These are phyloP conservation scores for Coffea eugenioides DNA, from an alignment of 257 asterid genomes.

Conservation along the genomic window DNA sequence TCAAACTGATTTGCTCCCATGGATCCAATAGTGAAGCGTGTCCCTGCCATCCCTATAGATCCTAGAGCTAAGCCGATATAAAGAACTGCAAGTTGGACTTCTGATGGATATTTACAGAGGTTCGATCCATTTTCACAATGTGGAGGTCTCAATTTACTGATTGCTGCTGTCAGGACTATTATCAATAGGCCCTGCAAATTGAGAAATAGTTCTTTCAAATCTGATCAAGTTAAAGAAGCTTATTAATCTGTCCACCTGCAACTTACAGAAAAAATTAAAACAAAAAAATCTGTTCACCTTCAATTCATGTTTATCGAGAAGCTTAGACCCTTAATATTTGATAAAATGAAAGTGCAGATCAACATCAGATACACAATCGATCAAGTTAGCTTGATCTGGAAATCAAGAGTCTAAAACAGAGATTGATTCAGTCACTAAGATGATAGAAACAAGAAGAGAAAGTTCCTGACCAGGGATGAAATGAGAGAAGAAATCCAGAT, in stretches of 20 bases:
- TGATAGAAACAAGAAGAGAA: not conserved
- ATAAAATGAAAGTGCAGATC: not conserved
- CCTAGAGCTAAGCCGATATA: slow-evolving; percentile 28
- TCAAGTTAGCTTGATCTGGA: not conserved
- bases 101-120: slow-evolving; percentile 22
- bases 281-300: no score
- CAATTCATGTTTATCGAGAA: no score
- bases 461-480: slow-evolving; percentile 51
- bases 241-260: not conserved
- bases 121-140: slow-evolving; percentile 28
- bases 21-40: slow-evolving; percentile 34
- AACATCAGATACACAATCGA: not conserved
- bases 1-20: slow-evolving; percentile 39
- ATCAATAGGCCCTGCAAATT: slow-evolving; percentile 29
- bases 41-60: slow-evolving; percentile 33
- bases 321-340: not conserved
- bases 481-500: slow-evolving; percentile 72
- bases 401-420: not conserved
- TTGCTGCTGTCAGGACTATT: slow-evolving; percentile 30
- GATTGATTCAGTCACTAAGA: no score
- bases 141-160: slow-evolving; percentile 27
- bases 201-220: not conserved
- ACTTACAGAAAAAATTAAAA: no score
- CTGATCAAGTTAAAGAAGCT: not conserved
- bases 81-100: slow-evolving; percentile 23